A percentile compares a stretch with the other conserved stretches of the same genome.
These are phyloP conservation scores for Trichoderma atrobrunneum DNA, from an alignment of 2,329 filamentous ascomycete species.

Conservation along the genomic window DNA sequence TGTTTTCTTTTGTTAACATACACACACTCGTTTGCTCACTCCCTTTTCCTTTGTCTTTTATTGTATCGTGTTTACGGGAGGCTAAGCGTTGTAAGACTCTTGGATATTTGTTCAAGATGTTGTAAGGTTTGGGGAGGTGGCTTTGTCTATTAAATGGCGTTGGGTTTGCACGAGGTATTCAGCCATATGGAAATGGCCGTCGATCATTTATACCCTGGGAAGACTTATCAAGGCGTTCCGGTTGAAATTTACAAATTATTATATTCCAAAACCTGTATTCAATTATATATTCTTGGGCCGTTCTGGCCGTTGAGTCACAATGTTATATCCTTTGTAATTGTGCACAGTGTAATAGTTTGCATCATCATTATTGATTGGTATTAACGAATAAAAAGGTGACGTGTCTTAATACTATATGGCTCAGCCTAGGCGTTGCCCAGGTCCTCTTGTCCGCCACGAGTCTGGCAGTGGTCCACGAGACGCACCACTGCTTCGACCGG, in stretches of 20 bases:
- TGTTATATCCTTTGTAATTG: background rate
- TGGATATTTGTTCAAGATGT: background rate
- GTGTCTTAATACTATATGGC: background rate
- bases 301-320: background rate
- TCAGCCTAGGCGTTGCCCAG: slow-evolving; percentile 60
- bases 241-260: background rate
- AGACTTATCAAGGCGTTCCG: background rate
- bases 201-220: slow-evolving; percentile 8
- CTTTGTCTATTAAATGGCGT: background rate
- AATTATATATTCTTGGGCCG: background rate
- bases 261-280: background rate
- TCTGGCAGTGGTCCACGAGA: slow-evolving; percentile 55
- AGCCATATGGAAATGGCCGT: background rate
- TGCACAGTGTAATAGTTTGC: background rate
- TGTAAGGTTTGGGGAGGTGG: background rate
- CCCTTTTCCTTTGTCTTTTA: background rate
- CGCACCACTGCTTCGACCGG: slow-evolving; percentile 42
- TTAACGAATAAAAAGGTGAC: background rate
- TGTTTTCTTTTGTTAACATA: background rate
- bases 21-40: background rate
- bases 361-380: background rate
- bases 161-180: background rate
- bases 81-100: background rate
- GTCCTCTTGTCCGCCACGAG: slow-evolving; percentile 62
- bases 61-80: background rate